phyloP scores from a whole-genome alignment of 805 yeast species.

The Crinitomyces ghanaensis region DNA sequence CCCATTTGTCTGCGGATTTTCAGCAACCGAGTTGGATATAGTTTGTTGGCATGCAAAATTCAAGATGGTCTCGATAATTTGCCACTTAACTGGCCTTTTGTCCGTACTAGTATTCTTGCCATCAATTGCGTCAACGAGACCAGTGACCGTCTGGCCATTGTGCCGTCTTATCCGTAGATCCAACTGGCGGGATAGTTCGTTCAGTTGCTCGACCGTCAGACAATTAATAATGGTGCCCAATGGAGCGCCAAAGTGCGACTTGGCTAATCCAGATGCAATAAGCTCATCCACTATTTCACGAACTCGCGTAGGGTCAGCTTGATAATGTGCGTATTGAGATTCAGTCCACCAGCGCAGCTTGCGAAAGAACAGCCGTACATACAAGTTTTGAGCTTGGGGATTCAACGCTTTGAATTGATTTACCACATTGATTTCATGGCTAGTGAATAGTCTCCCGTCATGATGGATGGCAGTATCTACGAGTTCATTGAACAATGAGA shows the following conservation, averaged over 20 bases:
- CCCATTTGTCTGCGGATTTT: not conserved
- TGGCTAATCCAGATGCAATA: constrained; percentile 9
- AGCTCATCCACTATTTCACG: constrained; percentile 11
- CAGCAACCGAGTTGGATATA: no score
- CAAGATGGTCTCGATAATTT: no score
- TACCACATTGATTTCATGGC: constrained; percentile 3
- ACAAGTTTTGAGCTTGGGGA: constrained; percentile 5
- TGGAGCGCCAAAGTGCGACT: constrained; percentile 5
- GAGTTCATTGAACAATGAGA: constrained; percentile 4
- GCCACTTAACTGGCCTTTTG: constrained; percentile 3
- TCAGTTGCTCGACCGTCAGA: constrained; percentile 16
- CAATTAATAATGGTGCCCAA: constrained; percentile 13
- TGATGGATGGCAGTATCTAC: not conserved
- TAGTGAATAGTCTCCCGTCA: constrained; percentile 5
- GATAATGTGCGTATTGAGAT: constrained; percentile 8
- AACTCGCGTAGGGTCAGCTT: constrained; percentile 18
- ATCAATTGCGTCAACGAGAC: constrained; percentile 9
- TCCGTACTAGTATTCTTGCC: not conserved
- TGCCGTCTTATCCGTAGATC: not conserved
- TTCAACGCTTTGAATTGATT: constrained; percentile 3
- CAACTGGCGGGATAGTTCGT: constrained; percentile 8
- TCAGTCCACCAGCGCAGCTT: no score
- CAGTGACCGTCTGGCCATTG: not conserved
- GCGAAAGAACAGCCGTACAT: constrained; percentile 10
- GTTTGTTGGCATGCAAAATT: no score